Evolutionary conservation across 768 basidiomycete species (phyloP).

Genomic region (Tylopilus felleus): DNA sequence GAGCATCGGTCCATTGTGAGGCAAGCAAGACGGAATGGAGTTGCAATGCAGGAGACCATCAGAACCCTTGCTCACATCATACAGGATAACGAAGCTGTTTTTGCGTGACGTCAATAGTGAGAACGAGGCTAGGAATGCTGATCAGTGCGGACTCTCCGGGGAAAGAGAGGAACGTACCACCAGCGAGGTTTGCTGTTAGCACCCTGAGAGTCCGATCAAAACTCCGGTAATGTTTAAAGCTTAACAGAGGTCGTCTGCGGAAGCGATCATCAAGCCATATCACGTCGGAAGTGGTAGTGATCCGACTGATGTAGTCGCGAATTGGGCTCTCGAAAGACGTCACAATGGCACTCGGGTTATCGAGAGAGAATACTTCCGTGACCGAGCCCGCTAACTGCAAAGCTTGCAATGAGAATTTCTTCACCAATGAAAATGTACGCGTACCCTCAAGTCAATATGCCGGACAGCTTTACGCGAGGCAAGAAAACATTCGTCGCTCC

Average conservation of each 20-base stretch:
- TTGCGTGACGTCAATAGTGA: constrained; percentile 59
- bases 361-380: constrained; percentile 35
- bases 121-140: constrained; percentile 37
- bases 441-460: constrained; percentile 57
- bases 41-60: constrained; percentile 45
- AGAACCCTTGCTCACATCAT: constrained; percentile 49
- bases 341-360: constrained; percentile 38
- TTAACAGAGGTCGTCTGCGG: constrained; percentile 54
- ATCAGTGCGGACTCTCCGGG: not conserved
- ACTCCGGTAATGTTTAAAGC: constrained; percentile 56
- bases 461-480: constrained; percentile 43
- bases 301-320: constrained; percentile 44
- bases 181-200: constrained; percentile 35
- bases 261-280: constrained; percentile 70
- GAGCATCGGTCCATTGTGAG: constrained; percentile 24
- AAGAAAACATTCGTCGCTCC: constrained; percentile 41
- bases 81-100: constrained; percentile 58
- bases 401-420: constrained; percentile 5
- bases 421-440: constrained; percentile 9
- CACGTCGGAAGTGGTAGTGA: constrained; percentile 60
- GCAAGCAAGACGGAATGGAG: constrained; percentile 40
- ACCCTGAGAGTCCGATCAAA: constrained; percentile 56
- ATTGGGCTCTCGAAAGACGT: constrained; percentile 51
- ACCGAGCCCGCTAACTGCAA: constrained; percentile 30
- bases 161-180: constrained; percentile 26